Evolutionary conservation across 2,329 filamentous ascomycete species (phyloP).

Genomic region (Arthrobotrys entomopaga): DNA sequence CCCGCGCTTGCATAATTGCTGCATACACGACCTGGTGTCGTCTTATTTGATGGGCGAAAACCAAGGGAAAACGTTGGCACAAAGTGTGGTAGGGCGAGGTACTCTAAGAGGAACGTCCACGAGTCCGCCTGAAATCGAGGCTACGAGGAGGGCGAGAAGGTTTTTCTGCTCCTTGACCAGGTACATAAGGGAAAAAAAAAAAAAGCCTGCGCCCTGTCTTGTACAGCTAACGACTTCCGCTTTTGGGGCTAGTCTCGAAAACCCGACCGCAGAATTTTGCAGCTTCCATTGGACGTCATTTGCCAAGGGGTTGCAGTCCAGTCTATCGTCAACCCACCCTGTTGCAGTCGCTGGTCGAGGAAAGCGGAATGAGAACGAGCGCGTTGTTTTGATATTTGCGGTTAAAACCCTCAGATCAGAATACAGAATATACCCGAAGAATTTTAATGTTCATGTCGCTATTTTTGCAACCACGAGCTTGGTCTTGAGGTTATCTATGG

Average conservation of each 20-base stretch:
- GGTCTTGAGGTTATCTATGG: too few species aligned
- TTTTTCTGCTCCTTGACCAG: constrained; percentile 12
- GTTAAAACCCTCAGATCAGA: not conserved
- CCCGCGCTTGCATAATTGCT: constrained; percentile 54
- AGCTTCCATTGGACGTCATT: constrained; percentile 28
- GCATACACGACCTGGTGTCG: constrained; percentile 50
- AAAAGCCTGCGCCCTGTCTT: not conserved
- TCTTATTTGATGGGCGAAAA: constrained; percentile 50
- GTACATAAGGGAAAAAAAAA: constrained; percentile 2
- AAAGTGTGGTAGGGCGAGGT: constrained; percentile 12
- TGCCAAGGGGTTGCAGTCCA: not conserved
- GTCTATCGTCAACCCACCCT: too few species aligned
- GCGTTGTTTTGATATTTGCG: constrained; percentile 35
- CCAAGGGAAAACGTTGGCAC: constrained; percentile 35
- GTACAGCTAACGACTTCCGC: constrained; percentile 34
- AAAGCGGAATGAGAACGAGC: constrained; percentile 46
- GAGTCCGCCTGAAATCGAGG: not conserved
- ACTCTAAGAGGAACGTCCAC: not conserved
- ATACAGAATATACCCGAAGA: not conserved
- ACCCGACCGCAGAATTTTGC: constrained; percentile 31
- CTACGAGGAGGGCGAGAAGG: constrained; percentile 46
- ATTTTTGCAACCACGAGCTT: constrained; percentile 27
- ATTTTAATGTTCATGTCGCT: constrained; percentile 28
- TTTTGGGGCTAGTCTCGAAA: constrained; percentile 37
- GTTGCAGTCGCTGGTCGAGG: constrained; percentile 13